Conservation (phyloP, 2,329 filamentous ascomycete genomes). For the Botrytis porri region DNA sequence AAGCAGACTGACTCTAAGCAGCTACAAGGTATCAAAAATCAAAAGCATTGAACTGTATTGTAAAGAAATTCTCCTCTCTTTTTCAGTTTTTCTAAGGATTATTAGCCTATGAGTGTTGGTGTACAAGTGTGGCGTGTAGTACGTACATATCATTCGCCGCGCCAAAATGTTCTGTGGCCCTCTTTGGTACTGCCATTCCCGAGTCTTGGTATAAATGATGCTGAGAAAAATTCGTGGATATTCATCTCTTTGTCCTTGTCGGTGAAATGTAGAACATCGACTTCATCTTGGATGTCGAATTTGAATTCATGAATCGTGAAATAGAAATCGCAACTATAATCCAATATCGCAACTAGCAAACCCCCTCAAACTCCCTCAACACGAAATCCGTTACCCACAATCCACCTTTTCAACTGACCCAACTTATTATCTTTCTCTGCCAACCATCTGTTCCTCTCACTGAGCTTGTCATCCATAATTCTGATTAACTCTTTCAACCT, state of each 20-base stretch:
- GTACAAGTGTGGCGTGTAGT: neutral
- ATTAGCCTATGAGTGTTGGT: neutral
- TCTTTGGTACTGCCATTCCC: neutral
- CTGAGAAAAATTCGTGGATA: accelerated
- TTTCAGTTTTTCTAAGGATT: neutral
- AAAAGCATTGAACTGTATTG: neutral
- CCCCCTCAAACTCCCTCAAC: neutral
- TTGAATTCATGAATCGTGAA: neutral
- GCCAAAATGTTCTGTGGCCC: neutral
- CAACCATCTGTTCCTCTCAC: neutral
- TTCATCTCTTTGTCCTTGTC: neutral
- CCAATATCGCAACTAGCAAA: too few species aligned
- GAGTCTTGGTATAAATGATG: neutral
- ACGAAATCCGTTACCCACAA: neutral
- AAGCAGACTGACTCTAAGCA: neutral
- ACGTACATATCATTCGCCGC: neutral
- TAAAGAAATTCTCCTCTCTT: neutral
- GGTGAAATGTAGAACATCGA: neutral
- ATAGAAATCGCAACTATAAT: neutral
- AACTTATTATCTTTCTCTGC: conserved; percentile 3
- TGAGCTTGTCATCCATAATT: neutral
- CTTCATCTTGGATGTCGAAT: neutral
- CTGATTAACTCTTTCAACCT: neutral
- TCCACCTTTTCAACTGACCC: neutral
- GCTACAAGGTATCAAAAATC: neutral